Evolutionary conservation across 768 basidiomycete species (phyloP), one percentile per base, ranked within the genome.

Genomic region (Tulasnella sp.): DNA sequence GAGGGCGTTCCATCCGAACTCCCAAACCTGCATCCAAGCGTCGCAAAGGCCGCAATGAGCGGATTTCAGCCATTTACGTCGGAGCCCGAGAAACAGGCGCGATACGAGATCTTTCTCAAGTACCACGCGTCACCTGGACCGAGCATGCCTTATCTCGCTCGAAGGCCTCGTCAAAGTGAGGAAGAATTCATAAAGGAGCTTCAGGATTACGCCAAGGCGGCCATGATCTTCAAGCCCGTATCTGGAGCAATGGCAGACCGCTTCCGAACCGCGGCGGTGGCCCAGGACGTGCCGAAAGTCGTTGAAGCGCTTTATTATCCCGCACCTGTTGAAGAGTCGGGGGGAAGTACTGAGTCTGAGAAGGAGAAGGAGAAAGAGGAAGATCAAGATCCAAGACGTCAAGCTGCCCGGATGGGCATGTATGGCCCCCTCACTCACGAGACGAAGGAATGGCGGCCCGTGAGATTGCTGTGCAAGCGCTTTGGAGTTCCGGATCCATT

Each of bases 201-300:
- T 42, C 88, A 88, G 60, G 96, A 97, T 83, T 98, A 96, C 82
- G 91, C 94, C 2, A 95, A 96, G 84, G 90, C 96, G 0, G 97
- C 97, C 0, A 86, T 89, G 37, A 90, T 99, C 41, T 99, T 98
- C 88, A 96, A 96, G 83, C 98, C 98, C 0, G 91, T 97, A 82
- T 90, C 92, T 0, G 95, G 93, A 3, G 95, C 95, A 22, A 98
- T 99, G 95, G 96, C 96, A 0, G 93, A 92, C 31, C 90, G 97
- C n/a, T 99, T 99, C 86, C 96, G 94, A 7, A 93, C 91, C 80
- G 94, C 95, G 0, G 90, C 90, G 0, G 88, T 92, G 20, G 86
- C 94, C n/a, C 94, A 95, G 40, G 72, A 48, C 31, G 93, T 90
- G 0, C 90, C 92, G 6, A 89, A 90, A 79, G 85, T 91, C 18